Evolutionary conservation across 2,329 filamentous ascomycete genomes (phyloP).

Genomic region (Epichloe elymi): DNA sequence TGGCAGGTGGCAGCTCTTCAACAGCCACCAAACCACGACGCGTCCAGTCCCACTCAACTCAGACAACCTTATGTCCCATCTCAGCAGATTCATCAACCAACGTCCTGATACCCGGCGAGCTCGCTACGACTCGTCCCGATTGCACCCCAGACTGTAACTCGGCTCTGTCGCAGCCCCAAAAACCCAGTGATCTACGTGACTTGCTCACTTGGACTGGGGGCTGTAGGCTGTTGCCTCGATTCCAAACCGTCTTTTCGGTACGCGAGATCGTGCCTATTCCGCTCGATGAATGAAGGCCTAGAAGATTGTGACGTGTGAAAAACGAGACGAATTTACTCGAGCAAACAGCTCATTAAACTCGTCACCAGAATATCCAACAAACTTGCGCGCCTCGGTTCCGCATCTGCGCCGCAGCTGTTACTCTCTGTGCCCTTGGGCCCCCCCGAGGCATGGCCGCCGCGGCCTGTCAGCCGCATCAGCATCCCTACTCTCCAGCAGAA

Average conservation of each 20-base stretch:
- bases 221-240: background rate
- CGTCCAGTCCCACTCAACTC: background rate
- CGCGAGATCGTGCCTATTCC: background rate
- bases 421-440: background rate
- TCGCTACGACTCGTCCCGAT: background rate
- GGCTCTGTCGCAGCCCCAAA: background rate
- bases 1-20: background rate
- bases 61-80: background rate
- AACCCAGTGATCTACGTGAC: background rate
- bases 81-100: background rate
- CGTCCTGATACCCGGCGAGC: background rate
- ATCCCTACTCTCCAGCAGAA: background rate
- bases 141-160: background rate
- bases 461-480: background rate
- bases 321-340: background rate
- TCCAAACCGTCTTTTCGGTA: background rate
- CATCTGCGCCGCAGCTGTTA: background rate
- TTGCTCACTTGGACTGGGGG: background rate
- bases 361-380: background rate
- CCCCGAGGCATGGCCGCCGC: constrained; percentile 1
- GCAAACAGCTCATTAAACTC: background rate
- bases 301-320: background rate
- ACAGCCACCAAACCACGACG: background rate
- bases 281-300: background rate
- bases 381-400: background rate